phyloP scores from a whole-genome alignment of 148 eudicot genomes.

The Gaultheria prostrata region DNA sequence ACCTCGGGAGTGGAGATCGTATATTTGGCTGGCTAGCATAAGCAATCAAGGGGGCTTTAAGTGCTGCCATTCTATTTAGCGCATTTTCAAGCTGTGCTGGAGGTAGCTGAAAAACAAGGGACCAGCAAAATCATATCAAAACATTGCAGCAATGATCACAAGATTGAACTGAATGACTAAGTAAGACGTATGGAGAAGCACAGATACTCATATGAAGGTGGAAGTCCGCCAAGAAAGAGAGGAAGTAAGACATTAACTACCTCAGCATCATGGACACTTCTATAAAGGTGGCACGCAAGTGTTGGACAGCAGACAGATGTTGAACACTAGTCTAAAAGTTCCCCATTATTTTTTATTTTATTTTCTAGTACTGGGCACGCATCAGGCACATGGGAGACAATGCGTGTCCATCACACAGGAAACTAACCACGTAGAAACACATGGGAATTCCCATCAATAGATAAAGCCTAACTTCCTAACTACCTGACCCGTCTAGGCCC shows the following conservation, averaged over 20 bases:
- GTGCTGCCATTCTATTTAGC: slow-evolving; percentile 64
- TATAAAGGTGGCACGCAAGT: background rate
- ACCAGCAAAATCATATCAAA: slow-evolving; percentile 6
- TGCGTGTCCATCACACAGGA: background rate
- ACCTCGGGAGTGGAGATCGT: slow-evolving; percentile 82
- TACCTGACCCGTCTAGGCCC: background rate
- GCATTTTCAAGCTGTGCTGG: slow-evolving; percentile 89
- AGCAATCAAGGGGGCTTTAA: slow-evolving; percentile 61
- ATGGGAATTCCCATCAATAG: background rate
- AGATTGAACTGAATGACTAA: background rate
- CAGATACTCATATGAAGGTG: background rate
- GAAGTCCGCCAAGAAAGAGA: background rate
- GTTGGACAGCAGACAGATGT: background rate
- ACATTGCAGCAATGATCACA: background rate
- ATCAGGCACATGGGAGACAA: background rate
- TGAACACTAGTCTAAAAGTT: background rate
- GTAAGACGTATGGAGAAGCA: background rate
- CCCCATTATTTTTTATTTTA: background rate
- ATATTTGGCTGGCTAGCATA: slow-evolving; percentile 76
- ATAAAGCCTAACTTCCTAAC: background rate
- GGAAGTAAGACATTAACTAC: background rate
- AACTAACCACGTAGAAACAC: background rate
- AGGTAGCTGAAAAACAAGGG: slow-evolving; percentile 56
- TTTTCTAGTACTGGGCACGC: background rate
- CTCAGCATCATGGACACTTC: background rate